A percentile compares a stretch with the other conserved stretches of the same genome.
Conservation (phyloP, 2,329 filamentous ascomycete genomes). For the Trichoderma afroharzianum region DNA sequence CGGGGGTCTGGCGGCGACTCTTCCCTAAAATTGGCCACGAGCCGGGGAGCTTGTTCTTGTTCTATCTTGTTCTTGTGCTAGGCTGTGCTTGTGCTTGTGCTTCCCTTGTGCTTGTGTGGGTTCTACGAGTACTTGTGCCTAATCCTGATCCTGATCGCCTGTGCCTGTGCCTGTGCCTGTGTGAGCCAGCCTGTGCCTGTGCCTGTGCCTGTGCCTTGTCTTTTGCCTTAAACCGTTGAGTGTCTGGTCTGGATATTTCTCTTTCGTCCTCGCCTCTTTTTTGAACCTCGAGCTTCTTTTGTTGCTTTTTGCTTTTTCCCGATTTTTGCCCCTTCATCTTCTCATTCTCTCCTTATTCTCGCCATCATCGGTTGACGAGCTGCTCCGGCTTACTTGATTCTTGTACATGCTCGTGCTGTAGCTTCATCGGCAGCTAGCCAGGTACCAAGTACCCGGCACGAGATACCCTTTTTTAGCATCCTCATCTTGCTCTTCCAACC, state of each 20-base stretch:
- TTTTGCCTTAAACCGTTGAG: background rate
- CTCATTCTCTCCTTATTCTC: background rate
- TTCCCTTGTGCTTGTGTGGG: background rate
- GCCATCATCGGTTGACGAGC: background rate
- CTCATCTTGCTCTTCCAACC: background rate
- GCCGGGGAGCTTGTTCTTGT: background rate
- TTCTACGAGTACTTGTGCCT: background rate
- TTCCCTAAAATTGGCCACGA: conserved; percentile 6
- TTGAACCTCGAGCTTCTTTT: background rate
- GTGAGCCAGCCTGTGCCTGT: background rate
- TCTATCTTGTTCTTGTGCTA: no score
- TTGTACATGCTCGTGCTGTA: background rate
- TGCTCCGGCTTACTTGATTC: background rate
- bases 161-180: background rate
- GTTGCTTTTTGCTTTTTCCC: background rate
- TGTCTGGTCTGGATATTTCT: background rate
- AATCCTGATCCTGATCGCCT: background rate
- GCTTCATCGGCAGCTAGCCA: background rate
- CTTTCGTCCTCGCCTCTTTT: background rate
- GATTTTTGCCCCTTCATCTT: background rate
- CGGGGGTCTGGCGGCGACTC: background rate
- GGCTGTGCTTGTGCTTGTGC: background rate
- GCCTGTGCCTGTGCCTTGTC: background rate
- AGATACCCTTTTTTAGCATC: conserved; percentile 8
- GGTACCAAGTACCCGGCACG: background rate